Percentiles rank a stretch among this genome's conserved stretches.
Conservation (phyloP, 306 rosid genomes). For the Lablab purpureus region DNA sequence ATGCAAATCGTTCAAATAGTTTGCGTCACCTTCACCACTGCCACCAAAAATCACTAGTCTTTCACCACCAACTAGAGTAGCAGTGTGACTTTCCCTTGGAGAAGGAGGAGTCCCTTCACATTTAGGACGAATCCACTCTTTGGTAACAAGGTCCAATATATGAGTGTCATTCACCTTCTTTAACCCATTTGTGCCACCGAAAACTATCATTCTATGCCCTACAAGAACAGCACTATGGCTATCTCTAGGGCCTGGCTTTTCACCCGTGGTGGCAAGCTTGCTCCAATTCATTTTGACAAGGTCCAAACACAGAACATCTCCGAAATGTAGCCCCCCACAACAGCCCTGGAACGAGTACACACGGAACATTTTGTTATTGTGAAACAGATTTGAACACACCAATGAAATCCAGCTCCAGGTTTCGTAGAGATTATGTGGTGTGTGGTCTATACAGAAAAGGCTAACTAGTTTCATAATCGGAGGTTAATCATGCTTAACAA, state of each 20-base stretch:
- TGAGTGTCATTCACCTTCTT: slow-evolving; percentile 89
- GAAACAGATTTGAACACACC: not conserved
- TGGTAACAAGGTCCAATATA: slow-evolving; percentile 70
- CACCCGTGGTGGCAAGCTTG: slow-evolving; percentile 67
- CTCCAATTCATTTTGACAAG: slow-evolving; percentile 83
- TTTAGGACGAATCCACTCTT: slow-evolving; percentile 75
- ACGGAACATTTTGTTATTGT: slow-evolving; percentile 21
- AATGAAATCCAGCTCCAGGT: too few relatives aligned
- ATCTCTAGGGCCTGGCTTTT: slow-evolving; percentile 93
- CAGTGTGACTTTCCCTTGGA: slow-evolving; percentile 93
- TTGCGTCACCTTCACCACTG: slow-evolving; percentile 91
- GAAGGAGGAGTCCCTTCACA: slow-evolving; percentile 83
- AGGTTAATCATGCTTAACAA: not conserved
- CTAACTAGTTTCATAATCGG: not conserved
- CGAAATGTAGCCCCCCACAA: slow-evolving; percentile 89
- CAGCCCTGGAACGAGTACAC: slow-evolving; percentile 72
- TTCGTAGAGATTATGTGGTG: too few relatives aligned
- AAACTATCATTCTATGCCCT: slow-evolving; percentile 77
- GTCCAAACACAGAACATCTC: slow-evolving; percentile 82
- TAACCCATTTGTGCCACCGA: slow-evolving; percentile 95
- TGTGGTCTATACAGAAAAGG: too few relatives aligned
- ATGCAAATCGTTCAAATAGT: slow-evolving; percentile 88
- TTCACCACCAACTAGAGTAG: slow-evolving; percentile 74
- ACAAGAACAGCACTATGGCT: slow-evolving; percentile 85
- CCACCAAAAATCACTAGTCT: slow-evolving; percentile 89